Percentiles rank a stretch among this genome's conserved stretches.
Evolutionary conservation across 768 basidiomycete genomes (phyloP).

Genomic region (Galerina sulciceps): DNA sequence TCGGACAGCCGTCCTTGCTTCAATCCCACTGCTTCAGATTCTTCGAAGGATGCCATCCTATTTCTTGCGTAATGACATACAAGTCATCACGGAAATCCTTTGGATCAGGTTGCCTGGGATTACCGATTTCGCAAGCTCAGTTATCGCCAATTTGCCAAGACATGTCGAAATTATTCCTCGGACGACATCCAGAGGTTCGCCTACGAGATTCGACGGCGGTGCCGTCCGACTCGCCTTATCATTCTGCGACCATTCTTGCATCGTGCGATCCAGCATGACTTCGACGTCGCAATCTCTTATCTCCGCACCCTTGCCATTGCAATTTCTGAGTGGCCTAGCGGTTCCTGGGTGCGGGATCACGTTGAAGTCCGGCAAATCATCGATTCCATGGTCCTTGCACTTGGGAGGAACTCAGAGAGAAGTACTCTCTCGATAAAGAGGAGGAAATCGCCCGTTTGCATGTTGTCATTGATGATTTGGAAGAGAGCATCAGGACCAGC

Average conservation of each 20-base stretch:
- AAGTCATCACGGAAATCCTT: slow-evolving; percentile 32
- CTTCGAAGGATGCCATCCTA: slow-evolving; percentile 76
- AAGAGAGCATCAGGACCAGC: slow-evolving; percentile 21
- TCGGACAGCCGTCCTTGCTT: slow-evolving; percentile 64
- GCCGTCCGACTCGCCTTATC: slow-evolving; percentile 70
- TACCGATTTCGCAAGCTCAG: slow-evolving; percentile 60
- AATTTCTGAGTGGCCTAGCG: slow-evolving; percentile 70
- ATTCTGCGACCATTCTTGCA: slow-evolving; percentile 77
- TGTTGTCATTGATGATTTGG: slow-evolving; percentile 51
- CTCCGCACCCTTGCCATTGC: slow-evolving; percentile 46
- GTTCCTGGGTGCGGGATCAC: slow-evolving; percentile 70
- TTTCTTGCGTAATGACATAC: slow-evolving; percentile 45
- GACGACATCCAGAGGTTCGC: slow-evolving; percentile 55
- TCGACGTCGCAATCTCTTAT: slow-evolving; percentile 36
- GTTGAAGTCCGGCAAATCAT: slow-evolving; percentile 64
- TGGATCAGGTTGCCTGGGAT: slow-evolving; percentile 52
- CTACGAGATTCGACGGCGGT: slow-evolving; percentile 67
- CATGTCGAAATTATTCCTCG: slow-evolving; percentile 66
- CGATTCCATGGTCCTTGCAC: slow-evolving; percentile 57
- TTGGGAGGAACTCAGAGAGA: slow-evolving; percentile 70
- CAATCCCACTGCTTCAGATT: slow-evolving; percentile 68
- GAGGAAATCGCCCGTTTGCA: slow-evolving; percentile 54
- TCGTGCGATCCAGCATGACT: slow-evolving; percentile 42
- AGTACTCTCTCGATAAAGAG: slow-evolving; percentile 31
- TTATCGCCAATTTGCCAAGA: slow-evolving; percentile 72